Base-by-base conservation (phyloP, 2,329 filamentous ascomycete genomes). In the Chaetomium sp. region DNA sequence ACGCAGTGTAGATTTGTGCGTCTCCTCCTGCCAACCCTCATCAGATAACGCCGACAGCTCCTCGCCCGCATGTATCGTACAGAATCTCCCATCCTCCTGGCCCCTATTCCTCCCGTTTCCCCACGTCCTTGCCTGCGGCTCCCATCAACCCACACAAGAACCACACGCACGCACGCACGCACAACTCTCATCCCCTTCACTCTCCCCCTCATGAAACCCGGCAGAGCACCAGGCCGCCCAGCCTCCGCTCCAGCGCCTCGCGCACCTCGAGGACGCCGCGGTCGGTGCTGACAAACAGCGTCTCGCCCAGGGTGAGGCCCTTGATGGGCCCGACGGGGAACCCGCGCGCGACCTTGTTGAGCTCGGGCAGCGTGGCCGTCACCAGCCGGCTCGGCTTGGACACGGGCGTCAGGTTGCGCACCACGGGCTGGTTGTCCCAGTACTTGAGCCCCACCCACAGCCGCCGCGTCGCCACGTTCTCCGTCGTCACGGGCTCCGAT, bases 391-490 rank as follows among this genome's bases (percentile, higher is more conserved):
- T 93, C 10, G 92, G 90, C 77, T 89, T 94, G 73, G 85, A 90
- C 66, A 96, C 81, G 74, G 90, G 76, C 57, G 78, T 76, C 72
- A 94, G 83, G 69, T 86, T 83, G 67, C 81, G 82, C 70, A 97
- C 79, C 25, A 97, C 92, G 6, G 93, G 92, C 76, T 88, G 83
- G 74, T 90, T 90, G 70, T 93, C 87, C 86, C 86, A 91, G 84
- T 97, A 97, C 80, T 97, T 97, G 73, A 97, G 80, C 1, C 92
- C 92, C 13, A 97, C 78, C 93, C 93, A 97, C 70, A 97, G 80
- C 66, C 93, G 84, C 74, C 91, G 84, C 47, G 81, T 83, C 4
- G 92, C 85, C 45, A 92, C 86, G 78, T 96, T 97, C 72, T 81
- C 82, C 67, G 82, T 81, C 56, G 89, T 92, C 64, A 91, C 82